phyloP scores from a whole-genome alignment of 2,329 filamentous ascomycete genomes.

The Calonectria montana region DNA sequence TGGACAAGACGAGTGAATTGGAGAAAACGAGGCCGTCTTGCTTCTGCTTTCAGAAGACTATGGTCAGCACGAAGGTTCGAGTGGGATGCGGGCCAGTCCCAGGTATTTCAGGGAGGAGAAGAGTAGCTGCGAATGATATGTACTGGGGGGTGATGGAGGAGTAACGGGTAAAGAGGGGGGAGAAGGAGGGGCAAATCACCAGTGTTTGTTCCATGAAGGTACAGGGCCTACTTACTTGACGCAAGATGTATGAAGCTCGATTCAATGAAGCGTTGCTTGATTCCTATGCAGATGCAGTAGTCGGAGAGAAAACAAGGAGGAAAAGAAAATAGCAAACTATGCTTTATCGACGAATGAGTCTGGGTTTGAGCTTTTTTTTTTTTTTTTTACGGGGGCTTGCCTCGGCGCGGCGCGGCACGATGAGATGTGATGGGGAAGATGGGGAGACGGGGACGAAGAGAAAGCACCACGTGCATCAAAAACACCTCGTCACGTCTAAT shows the following conservation, averaged over 20 bases:
- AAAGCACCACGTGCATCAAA: conserved; percentile 11
- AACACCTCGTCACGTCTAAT: conserved; percentile 9
- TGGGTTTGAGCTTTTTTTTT: not conserved
- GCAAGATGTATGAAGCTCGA: not conserved
- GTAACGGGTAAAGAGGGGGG: conserved; percentile 22
- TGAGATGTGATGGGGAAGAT: not conserved
- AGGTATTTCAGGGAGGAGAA: not conserved
- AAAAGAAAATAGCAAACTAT: not conserved
- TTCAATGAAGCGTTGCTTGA: not conserved
- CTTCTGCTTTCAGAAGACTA: conserved; percentile 16
- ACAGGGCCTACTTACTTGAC: not conserved
- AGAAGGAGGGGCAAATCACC: conserved; percentile 26
- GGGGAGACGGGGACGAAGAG: not conserved
- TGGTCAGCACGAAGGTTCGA: not conserved
- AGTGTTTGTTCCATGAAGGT: conserved; percentile 10
- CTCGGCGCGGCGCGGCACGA: not conserved
- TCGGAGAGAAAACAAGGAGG: not conserved
- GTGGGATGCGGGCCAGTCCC: not conserved
- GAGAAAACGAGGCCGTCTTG: conserved; percentile 24
- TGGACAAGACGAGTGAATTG: conserved; percentile 31
- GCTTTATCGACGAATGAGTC: not conserved
- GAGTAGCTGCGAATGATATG: not conserved
- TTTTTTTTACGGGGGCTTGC: not conserved
- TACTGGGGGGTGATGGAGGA: conserved; percentile 18
- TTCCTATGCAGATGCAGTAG: too few species aligned